These are phyloP conservation scores for Phytophthora podocarpi DNA, from an alignment of 352 stramenopile genomes.

Conservation along the genomic window DNA sequence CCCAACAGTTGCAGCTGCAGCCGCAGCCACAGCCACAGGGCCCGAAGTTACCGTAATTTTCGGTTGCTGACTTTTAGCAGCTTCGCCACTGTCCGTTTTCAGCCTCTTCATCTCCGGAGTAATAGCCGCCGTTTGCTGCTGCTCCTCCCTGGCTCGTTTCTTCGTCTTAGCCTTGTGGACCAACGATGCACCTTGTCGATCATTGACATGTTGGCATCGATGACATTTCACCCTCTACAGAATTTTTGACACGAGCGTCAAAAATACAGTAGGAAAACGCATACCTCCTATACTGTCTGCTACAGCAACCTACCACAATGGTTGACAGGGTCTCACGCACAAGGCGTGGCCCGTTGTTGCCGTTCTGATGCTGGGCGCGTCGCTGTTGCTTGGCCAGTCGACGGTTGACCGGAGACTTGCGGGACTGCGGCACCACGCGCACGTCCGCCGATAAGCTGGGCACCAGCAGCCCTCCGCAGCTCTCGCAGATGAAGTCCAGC, in stretches of 20 bases:
- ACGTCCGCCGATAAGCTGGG: slow-evolving; percentile 64
- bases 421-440: slow-evolving; percentile 49
- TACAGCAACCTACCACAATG: slow-evolving; percentile 36
- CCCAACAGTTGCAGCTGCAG: slow-evolving; percentile 1
- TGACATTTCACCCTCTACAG: slow-evolving; percentile 53
- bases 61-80: background rate
- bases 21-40: too few relatives aligned
- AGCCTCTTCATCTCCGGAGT: slow-evolving; percentile 30
- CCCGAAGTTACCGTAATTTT: background rate
- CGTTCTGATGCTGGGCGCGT: slow-evolving; percentile 28
- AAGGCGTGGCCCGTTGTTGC: slow-evolving; percentile 13
- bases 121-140: background rate
- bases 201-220: slow-evolving; percentile 58
- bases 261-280: background rate
- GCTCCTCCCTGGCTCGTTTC: slow-evolving; percentile 37
- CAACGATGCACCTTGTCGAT: slow-evolving; percentile 49
- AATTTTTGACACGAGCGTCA: background rate
- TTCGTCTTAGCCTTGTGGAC: slow-evolving; percentile 59
- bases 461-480: slow-evolving; percentile 61
- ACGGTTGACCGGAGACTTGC: slow-evolving; percentile 50
- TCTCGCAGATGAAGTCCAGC: slow-evolving; percentile 72
- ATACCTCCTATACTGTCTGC: background rate
- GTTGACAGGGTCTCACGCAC: slow-evolving; percentile 40
- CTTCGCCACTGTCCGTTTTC: slow-evolving; percentile 20
- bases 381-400: slow-evolving; percentile 51